Evolutionary conservation across 306 rosid genomes (phyloP), one percentile per base, ranked within the genome.

Genomic region (Cucurbita moschata): DNA sequence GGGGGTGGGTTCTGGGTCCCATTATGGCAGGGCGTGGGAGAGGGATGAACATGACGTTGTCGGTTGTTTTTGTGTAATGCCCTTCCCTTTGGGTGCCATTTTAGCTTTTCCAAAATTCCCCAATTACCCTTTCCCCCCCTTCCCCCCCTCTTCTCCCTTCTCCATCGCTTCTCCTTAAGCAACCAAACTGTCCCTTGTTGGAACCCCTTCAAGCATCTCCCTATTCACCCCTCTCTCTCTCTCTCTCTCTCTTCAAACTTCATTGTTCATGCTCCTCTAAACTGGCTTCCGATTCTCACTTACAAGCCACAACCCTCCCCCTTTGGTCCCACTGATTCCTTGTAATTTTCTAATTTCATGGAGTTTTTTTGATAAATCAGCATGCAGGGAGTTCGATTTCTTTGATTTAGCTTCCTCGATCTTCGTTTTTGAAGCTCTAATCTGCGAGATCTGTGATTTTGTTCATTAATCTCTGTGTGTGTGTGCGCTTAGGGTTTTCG

Each of bases 141-240:
- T 7, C 44, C 10, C 37, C 6, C 51, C 19, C 9, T 14, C 39
- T 18, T 7, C 21, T 52, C 39, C 52, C 62, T 64, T 71, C 66
- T 79, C 83, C 67, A 38, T 57, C 52, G 86, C 89, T 82, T 76
- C 86, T 82, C 85, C 83, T 52, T 77, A 85, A 80, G 89, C 85
- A 85, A 85, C 89, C 89, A 83, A 83, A 73, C 86, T 85, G 86
- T 85, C 89, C 81, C 85, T 85, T 85, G 89, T 85, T 85, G 86
- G 85, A 76, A 38, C 21, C 63, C 85, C 40, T 81, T 73, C 83
- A 78, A 77, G 79, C 86, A 85, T 57, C 71, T 49, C 42, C 21
- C 42, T 12, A 62, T 59, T 54, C 19, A 50, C 19, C 15, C 74
- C 62, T 78, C 79, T 67, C 64, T 76, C 35, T 14, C 10, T 30